These are phyloP conservation scores for Saccharomycopsis hybrid DNA, from an alignment of 1,139 yeast genomes.

Conservation along the genomic window DNA sequence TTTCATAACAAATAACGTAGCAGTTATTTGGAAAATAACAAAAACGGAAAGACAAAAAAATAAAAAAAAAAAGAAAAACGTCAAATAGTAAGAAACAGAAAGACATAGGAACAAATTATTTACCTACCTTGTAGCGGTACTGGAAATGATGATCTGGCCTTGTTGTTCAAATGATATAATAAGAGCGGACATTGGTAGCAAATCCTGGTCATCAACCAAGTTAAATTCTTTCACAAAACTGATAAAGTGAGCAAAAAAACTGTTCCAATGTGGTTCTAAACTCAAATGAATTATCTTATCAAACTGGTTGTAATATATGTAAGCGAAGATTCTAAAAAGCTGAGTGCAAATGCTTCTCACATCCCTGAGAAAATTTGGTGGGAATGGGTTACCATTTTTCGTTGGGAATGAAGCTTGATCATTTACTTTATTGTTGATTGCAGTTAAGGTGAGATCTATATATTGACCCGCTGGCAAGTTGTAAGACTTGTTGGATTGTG, in stretches of 20 bases:
- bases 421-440: slow-evolving; percentile 83
- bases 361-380: slow-evolving; percentile 75
- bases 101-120: too few species aligned
- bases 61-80: background rate
- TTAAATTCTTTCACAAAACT: slow-evolving; percentile 82
- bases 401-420: slow-evolving; percentile 93
- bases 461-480: slow-evolving; percentile 90
- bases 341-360: slow-evolving; percentile 83
- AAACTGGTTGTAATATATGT: slow-evolving; percentile 88
- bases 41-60: background rate
- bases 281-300: slow-evolving; percentile 86
- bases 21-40: background rate
- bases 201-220: slow-evolving; percentile 69
- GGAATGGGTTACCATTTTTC: slow-evolving; percentile 87
- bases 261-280: slow-evolving; percentile 96
- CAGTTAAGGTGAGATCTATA: slow-evolving; percentile 83
- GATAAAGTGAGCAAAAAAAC: slow-evolving; percentile 92
- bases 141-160: slow-evolving; percentile 72
- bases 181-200: slow-evolving; percentile 71
- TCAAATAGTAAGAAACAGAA: too few species aligned
- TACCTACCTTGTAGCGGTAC: background rate
- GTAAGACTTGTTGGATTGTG: slow-evolving; percentile 64
- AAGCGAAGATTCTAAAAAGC: slow-evolving; percentile 96
- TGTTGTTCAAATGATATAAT: slow-evolving; percentile 77
- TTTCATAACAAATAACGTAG: too few species aligned